A percentile compares a stretch with the other conserved stretches of the same genome.
Conservation (phyloP, 768 basidiomycete species). For the Infundibulicybe gibba region DNA sequence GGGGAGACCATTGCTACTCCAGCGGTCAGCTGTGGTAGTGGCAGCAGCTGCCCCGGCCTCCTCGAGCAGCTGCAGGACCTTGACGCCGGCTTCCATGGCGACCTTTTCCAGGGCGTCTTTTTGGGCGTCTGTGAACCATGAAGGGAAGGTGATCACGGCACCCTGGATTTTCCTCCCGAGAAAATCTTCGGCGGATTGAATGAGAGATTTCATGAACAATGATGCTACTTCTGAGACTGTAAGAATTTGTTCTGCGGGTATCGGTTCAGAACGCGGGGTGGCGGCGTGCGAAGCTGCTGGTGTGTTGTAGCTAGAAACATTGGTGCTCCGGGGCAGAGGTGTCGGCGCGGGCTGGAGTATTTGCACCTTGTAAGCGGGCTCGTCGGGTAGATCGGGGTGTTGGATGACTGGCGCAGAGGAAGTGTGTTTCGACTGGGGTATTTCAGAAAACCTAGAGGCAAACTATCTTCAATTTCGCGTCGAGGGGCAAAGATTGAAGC, state of each 20-base stretch:
- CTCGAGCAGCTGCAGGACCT: slow-evolving; percentile 83
- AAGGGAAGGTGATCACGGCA: slow-evolving; percentile 81
- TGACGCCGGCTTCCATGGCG: slow-evolving; percentile 76
- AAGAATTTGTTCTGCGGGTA: slow-evolving; percentile 62
- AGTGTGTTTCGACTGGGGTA: slow-evolving; percentile 47
- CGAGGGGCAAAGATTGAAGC: not conserved
- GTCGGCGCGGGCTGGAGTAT: slow-evolving; percentile 76
- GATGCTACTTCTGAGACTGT: slow-evolving; percentile 81
- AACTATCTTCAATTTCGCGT: not conserved
- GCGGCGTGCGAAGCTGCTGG: slow-evolving; percentile 65
- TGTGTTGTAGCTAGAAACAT: slow-evolving; percentile 48
- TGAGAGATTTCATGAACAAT: slow-evolving; percentile 81
- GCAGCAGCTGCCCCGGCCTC: slow-evolving; percentile 78
- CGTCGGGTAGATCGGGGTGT: slow-evolving; percentile 66
- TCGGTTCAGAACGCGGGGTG: slow-evolving; percentile 74
- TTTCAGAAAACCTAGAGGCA: slow-evolving; percentile 64
- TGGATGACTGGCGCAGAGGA: slow-evolving; percentile 73
- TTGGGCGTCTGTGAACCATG: slow-evolving; percentile 69
- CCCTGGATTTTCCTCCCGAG: slow-evolving; percentile 75
- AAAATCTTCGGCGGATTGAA: slow-evolving; percentile 88
- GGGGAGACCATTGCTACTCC: slow-evolving; percentile 33
- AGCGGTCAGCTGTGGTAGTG: slow-evolving; percentile 45
- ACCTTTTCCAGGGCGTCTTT: slow-evolving; percentile 68
- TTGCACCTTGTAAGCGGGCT: slow-evolving; percentile 81
- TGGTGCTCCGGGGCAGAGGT: slow-evolving; percentile 49